Evolutionary conservation across 192 early-diverging fungal species (phyloP), one percentile per base, ranked within the genome.

Genomic region (Backusella mclennaniae): DNA sequence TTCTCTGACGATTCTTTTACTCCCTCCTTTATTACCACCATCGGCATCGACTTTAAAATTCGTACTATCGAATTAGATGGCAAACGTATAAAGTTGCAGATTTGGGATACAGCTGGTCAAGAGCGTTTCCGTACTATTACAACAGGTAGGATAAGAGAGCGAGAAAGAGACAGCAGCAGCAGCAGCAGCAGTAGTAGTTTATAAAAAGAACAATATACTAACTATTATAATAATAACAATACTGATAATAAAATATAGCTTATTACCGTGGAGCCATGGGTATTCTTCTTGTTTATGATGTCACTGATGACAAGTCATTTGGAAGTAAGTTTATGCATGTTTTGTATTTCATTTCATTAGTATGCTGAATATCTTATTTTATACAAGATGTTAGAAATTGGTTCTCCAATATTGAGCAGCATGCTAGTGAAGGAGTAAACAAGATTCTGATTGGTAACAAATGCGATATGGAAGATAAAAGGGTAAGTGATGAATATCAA

Each of bases 191-290:
- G 66, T 15, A 68, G 11, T 36, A 44, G 15, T 44, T 15, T 17
- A 44, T 33, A 4, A 38, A 0, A 38, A 35, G 35, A n/a, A 35
- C 52, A 67, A 35, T 35, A 59, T 33, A 33, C 1, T 33, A 33
- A 33, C 31, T 2, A 33, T 33, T 33, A 33, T 33, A 33, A 33
- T 3, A 33, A 33, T 2, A 33, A 33, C 33, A 33, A 33, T 33
- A 33, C 33, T 33, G 33, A 33, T 33, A 33, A 33, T 33, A 33
- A 33, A 33, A 33, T 33, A 35, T 49, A 93, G 96, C 96, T 49
- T 99, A 99, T 87, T 99, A 99, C 83, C 94, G 98, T 74, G 98
- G 98, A 74, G 98, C 98, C 67, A 99, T 99, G 98, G 98, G 98
- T 21, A 98, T 99, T 76, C 85, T 99, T 75, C 85, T 99, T 68